Percentiles rank a stretch among this genome's conserved stretches.
Conservation (phyloP, 257 asterid species). For the Haberlea rhodopensis region DNA sequence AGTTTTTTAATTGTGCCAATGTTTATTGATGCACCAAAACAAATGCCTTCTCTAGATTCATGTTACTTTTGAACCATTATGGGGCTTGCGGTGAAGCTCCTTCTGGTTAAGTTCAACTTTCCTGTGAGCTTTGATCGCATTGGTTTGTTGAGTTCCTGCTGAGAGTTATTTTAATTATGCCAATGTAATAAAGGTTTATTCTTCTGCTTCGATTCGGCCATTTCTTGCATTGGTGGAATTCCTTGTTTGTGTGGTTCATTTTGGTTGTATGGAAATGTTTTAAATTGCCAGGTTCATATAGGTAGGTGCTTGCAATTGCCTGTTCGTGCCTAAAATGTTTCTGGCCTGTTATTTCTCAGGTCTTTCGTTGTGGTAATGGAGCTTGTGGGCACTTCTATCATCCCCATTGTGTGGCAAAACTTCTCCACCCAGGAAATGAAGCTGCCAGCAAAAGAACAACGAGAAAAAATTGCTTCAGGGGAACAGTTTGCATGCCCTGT, state of each 20-base stretch:
- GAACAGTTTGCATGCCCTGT: constrained; percentile 79
- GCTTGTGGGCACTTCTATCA: constrained; percentile 93
- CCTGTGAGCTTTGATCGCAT: background rate
- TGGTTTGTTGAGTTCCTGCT: background rate
- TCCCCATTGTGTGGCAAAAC: constrained; percentile 74
- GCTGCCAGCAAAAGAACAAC: constrained; percentile 48
- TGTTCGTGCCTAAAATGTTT: constrained; percentile 6
- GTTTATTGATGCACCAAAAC: constrained; percentile 10
- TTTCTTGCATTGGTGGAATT: background rate
- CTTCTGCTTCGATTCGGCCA: background rate
- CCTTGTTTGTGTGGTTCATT: constrained; percentile 5
- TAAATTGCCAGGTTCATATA: no score
- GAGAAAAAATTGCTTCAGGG: constrained; percentile 61
- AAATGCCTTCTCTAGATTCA: background rate
- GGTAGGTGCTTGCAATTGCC: background rate
- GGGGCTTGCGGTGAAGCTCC: background rate
- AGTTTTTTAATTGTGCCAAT: no score
- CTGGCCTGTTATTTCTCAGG: constrained; percentile 44
- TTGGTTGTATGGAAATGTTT: background rate
- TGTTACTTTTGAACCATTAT: constrained; percentile 1
- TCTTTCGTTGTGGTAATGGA: constrained; percentile 80
- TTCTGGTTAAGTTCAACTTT: background rate
- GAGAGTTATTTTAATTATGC: background rate
- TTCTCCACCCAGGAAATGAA: constrained; percentile 49
- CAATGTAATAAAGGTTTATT: background rate